Evolutionary conservation across 441 rosid species (phyloP).

Genomic region (Hypseocharis bilobata): DNA sequence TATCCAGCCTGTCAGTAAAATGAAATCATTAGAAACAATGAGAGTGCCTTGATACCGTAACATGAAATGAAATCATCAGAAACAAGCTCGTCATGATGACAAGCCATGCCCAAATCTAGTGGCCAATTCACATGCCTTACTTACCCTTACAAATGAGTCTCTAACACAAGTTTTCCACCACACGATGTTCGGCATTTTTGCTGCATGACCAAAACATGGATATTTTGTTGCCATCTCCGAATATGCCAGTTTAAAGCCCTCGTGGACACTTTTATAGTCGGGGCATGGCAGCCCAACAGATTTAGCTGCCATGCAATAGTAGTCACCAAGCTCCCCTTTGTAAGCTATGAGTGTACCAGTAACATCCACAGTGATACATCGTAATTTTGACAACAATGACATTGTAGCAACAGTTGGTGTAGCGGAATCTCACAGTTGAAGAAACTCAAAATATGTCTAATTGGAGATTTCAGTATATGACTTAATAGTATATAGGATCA

Average conservation of each 20-base stretch:
- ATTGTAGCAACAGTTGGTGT: slow-evolving; percentile 23
- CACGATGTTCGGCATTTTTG: slow-evolving; percentile 69
- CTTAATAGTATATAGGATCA: slow-evolving; percentile 4
- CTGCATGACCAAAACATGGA: slow-evolving; percentile 80
- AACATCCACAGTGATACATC: slow-evolving; percentile 85
- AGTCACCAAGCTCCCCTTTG: slow-evolving; percentile 96
- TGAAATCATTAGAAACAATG: background rate
- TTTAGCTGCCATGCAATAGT: slow-evolving; percentile 97
- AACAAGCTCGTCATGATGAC: too few relatives aligned
- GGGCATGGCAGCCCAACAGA: slow-evolving; percentile 84
- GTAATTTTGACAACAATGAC: slow-evolving; percentile 57
- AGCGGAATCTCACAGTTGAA: slow-evolving; percentile 11
- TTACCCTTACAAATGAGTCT: slow-evolving; percentile 58
- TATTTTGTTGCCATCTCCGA: slow-evolving; percentile 75
- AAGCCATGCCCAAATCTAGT: background rate
- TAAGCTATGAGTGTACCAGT: slow-evolving; percentile 93
- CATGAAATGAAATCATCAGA: too few relatives aligned
- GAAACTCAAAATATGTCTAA: background rate
- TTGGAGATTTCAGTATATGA: background rate
- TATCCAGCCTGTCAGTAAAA: slow-evolving; percentile 69
- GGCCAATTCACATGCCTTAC: slow-evolving; percentile 30
- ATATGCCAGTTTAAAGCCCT: slow-evolving; percentile 85
- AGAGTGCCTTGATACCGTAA: too few relatives aligned
- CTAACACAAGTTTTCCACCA: slow-evolving; percentile 93
- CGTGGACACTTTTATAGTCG: slow-evolving; percentile 78